Evolutionary conservation across 495 filamentous ascomycete species (phyloP), one percentile per base, ranked within the genome.

Genomic region (Hyphodiscus hymeniophilus): DNA sequence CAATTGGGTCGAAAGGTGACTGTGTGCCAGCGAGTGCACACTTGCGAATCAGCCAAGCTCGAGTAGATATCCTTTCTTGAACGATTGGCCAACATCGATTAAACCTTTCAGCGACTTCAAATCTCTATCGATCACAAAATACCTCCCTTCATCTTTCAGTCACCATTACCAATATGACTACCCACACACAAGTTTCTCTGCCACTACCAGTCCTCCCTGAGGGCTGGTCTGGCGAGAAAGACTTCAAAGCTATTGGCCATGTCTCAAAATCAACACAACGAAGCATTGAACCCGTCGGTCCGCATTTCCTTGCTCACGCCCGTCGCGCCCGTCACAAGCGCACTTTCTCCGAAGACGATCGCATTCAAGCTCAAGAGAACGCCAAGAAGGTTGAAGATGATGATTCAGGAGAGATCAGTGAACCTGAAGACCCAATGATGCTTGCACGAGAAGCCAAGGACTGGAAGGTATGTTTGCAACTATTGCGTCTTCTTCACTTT

Each of bases 271-370:
- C 87, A 17, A 84, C 77, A 20, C 79, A 87, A 69, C 82, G 89
- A 48, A 89, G 84, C 51, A 75, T 98, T 57, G 94, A 97, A 74
- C 89, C 92, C 40, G 86, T 96, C 54, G 92, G 92, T 54, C 91
- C 91, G 63, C 86, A 96, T 72, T 98, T 96, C 76, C 82, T 98
- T 35, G 94, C 92, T 51, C 89, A 97, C 67, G 92, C 92, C 56
- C 87, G 92, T 66, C 81, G 92, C 62, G 89, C 91, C 66, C 88
- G 91, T 51, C 92, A 98, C 71, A 80, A 90, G 70, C 88, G 92
- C 57, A 97, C 92, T 46, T 97, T 98, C 72, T 95, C 89, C 59
- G 92, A 98, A 66, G 92, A 98, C 71, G 92, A 98, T 64, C 82
- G 89, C 43, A 91, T 97, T 60, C 88, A 96, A 67, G 92, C 92